phyloP scores from a whole-genome alignment of 306 rosid genomes.

The Sphenostylis stenocarpa region DNA sequence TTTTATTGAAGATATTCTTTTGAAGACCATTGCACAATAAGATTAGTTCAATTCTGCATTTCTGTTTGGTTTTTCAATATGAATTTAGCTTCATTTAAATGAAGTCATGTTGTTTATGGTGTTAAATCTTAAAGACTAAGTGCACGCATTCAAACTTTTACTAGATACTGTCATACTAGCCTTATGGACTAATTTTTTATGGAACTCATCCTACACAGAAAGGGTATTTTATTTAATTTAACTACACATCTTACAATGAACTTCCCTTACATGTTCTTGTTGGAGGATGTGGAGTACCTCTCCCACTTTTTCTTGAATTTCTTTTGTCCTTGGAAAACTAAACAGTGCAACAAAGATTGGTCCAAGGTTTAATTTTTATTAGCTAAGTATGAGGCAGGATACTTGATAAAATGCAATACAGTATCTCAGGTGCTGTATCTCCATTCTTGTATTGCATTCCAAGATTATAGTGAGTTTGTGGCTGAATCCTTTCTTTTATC shows the following conservation, averaged over 20 bases:
- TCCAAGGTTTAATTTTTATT: background rate
- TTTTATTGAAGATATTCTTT: slow-evolving; percentile 6
- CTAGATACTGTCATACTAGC: background rate
- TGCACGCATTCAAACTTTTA: slow-evolving; percentile 3
- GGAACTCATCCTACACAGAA: background rate
- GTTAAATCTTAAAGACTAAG: background rate
- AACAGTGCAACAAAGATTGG: background rate
- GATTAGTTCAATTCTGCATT: background rate
- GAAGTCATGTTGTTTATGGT: background rate
- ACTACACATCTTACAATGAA: background rate
- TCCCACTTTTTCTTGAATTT: background rate
- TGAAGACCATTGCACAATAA: background rate
- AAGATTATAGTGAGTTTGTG: slow-evolving; percentile 18
- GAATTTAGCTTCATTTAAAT: background rate
- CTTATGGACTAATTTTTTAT: background rate
- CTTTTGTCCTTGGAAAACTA: background rate
- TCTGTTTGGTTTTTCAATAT: background rate
- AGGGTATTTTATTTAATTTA: background rate
- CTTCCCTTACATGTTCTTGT: background rate
- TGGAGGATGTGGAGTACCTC: background rate
- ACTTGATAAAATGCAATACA: background rate
- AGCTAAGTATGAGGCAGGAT: background rate
- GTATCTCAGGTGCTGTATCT: background rate
- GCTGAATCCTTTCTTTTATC: slow-evolving; percentile 30
- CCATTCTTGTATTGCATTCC: background rate